A percentile compares a stretch with the other conserved stretches of the same genome.
Conservation (phyloP, 1,284 basidiomycete species). For the Trichosporon sp. region DNA sequence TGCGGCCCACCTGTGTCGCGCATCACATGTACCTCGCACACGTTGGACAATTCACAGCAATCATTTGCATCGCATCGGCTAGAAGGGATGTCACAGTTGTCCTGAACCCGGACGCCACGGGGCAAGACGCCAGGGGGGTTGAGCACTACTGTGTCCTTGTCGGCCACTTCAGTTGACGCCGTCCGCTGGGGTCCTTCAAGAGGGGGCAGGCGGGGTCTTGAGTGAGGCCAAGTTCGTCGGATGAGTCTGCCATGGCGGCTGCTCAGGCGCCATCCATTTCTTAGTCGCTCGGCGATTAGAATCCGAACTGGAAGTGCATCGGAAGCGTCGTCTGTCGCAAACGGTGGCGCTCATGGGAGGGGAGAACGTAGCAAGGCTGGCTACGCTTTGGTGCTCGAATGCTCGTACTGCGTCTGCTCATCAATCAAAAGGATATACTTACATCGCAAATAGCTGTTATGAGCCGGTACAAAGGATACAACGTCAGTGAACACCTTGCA, state of each 20-base stretch:
- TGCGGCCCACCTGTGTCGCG: background rate
- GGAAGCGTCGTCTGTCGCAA: no score
- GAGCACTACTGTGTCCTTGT: constrained; percentile 4
- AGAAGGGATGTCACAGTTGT: background rate
- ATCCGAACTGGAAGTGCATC: no score
- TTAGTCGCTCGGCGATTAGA: background rate
- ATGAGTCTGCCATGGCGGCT: background rate
- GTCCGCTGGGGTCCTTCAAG: constrained; percentile 4
- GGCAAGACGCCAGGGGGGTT: constrained; percentile 1
- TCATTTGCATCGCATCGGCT: background rate
- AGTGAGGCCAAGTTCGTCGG: constrained; percentile 21
- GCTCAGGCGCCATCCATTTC: background rate
- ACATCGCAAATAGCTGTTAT: constrained; percentile 6
- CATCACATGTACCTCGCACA: background rate
- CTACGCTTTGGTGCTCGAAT: no score
- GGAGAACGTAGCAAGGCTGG: no score
- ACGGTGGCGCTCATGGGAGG: no score
- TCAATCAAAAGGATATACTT: background rate
- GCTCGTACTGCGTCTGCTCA: background rate
- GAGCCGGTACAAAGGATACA: background rate
- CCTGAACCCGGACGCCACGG: constrained; percentile 1
- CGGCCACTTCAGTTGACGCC: constrained; percentile 20
- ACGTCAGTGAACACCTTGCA: background rate
- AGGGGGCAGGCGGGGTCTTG: constrained; percentile 15
- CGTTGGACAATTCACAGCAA: background rate